Conservation (phyloP, 352 stramenopile species). For the Phytophthora crassamura region DNA sequence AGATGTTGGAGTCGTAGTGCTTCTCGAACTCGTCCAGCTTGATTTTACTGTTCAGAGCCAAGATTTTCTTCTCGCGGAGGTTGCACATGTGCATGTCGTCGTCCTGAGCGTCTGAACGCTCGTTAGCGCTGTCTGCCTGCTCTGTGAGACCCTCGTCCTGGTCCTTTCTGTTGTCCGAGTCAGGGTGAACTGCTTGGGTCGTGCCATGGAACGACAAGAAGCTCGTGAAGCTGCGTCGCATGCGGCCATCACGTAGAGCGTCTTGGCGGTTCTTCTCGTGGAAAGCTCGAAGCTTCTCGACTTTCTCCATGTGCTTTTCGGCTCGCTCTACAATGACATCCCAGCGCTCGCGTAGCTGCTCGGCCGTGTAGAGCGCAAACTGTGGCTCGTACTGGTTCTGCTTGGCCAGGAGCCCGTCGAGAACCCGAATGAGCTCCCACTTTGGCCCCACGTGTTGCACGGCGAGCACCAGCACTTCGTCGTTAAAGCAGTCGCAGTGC, state of each 20-base stretch:
- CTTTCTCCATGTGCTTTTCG: conserved; percentile 61
- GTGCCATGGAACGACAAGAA: conserved; percentile 23
- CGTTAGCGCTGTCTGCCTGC: neutral
- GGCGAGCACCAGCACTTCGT: conserved; percentile 66
- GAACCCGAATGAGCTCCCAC: conserved; percentile 68
- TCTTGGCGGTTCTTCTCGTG: conserved; percentile 59
- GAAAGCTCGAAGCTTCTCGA: conserved; percentile 66
- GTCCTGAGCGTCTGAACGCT: neutral
- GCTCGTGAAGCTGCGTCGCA: conserved; percentile 43
- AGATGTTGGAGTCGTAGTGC: conserved; percentile 71
- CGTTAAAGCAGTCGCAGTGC: conserved; percentile 78
- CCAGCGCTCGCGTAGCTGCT: conserved; percentile 72
- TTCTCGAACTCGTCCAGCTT: conserved; percentile 61
- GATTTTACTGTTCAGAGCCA: conserved; percentile 63
- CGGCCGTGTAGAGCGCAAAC: conserved; percentile 62
- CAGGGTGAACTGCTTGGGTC: neutral
- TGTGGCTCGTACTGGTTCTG: conserved; percentile 53
- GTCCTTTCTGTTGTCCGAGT: neutral
- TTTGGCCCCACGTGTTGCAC: conserved; percentile 66
- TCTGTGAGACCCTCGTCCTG: neutral
- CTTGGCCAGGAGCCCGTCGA: conserved; percentile 57
- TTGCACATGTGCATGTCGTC: conserved; percentile 44
- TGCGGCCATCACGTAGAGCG: conserved; percentile 27
- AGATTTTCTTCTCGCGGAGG: conserved; percentile 63
- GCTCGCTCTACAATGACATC: conserved; percentile 61